Percentiles rank a stretch among this genome's conserved stretches.
Conservation (phyloP, 805 yeast species). For the Nakazawaea laoshanensis region DNA sequence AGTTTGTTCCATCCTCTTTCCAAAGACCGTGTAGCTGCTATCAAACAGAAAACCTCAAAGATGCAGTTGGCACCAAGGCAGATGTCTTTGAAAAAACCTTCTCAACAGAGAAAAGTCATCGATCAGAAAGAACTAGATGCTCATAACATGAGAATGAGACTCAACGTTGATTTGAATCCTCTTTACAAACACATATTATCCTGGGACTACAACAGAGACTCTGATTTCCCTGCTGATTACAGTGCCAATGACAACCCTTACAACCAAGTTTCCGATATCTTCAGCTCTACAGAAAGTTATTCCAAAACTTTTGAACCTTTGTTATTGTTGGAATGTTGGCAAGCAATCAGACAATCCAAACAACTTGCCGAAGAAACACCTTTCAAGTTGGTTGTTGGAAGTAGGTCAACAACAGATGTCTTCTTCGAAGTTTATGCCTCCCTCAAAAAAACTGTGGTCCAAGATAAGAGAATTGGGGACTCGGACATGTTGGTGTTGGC, state of each 20-base stretch:
- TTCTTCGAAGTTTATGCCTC: constrained; percentile 84
- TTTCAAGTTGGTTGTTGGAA: constrained; percentile 63
- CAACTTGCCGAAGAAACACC: constrained; percentile 52
- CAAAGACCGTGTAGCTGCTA: constrained; percentile 23
- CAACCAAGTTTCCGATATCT: constrained; percentile 44
- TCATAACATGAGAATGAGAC: constrained; percentile 68
- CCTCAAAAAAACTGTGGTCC: constrained; percentile 40
- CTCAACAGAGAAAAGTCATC: constrained; percentile 20
- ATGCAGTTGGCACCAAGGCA: constrained; percentile 11
- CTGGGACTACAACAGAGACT: constrained; percentile 63
- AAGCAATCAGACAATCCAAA: constrained; percentile 68
- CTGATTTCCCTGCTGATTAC: constrained; percentile 50
- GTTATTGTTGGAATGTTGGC: constrained; percentile 88
- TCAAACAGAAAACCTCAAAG: constrained; percentile 34
- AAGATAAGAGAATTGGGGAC: constrained; percentile 54
- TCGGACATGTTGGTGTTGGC: constrained; percentile 69
- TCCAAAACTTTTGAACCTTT: constrained; percentile 68
- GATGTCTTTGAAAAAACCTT: constrained; percentile 21
- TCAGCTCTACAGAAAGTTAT: constrained; percentile 56
- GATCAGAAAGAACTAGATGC: constrained; percentile 49
- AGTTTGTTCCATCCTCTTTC: constrained; percentile 3
- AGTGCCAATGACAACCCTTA: constrained; percentile 24
- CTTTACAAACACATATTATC: constrained; percentile 58
- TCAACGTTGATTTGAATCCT: constrained; percentile 72
- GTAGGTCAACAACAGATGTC: constrained; percentile 74